phyloP scores from a whole-genome alignment of 768 basidiomycete species.

The Butyriboletus loyo region DNA sequence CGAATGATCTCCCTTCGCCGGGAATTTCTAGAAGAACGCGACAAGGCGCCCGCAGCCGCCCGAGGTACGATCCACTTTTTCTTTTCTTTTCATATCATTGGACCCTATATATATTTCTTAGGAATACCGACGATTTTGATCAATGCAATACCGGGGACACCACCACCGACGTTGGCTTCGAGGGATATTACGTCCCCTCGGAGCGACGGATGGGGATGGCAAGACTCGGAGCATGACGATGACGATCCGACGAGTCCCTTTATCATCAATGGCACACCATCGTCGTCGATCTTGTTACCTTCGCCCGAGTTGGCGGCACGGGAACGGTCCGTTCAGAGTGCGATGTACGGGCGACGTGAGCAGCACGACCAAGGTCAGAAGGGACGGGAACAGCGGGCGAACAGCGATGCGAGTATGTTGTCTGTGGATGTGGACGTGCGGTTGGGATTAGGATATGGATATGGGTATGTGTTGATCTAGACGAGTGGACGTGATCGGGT shows the following conservation, averaged over 20 bases:
- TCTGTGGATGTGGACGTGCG: slow-evolving; percentile 1
- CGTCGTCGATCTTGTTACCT: slow-evolving; percentile 6
- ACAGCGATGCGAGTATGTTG: not conserved
- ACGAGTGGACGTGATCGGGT: not conserved
- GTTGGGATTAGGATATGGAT: not conserved
- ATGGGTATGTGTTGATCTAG: not conserved
- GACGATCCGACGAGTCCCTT: not conserved
- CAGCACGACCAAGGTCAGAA: no score
- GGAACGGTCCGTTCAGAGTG: slow-evolving; percentile 32
- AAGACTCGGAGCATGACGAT: slow-evolving; percentile 1
- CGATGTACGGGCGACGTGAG: not conserved
- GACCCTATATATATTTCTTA: not conserved
- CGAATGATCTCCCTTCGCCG: slow-evolving; percentile 70
- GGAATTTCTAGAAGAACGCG: slow-evolving; percentile 55
- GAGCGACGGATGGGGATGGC: not conserved
- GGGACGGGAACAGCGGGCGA: no score
- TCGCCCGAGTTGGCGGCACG: slow-evolving; percentile 26
- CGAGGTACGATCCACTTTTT: not conserved
- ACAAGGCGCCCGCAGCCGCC: slow-evolving; percentile 33
- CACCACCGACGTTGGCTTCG: slow-evolving; percentile 38
- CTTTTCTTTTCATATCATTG: not conserved
- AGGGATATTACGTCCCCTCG: slow-evolving; percentile 53
- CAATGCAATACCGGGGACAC: slow-evolving; percentile 26
- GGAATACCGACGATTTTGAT: slow-evolving; percentile 75
- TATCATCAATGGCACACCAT: not conserved